Percentiles rank a stretch among this genome's conserved stretches.
These are phyloP conservation scores for Trichoderma pleuroti DNA, from an alignment of 2,329 filamentous ascomycete species.

Conservation along the genomic window DNA sequence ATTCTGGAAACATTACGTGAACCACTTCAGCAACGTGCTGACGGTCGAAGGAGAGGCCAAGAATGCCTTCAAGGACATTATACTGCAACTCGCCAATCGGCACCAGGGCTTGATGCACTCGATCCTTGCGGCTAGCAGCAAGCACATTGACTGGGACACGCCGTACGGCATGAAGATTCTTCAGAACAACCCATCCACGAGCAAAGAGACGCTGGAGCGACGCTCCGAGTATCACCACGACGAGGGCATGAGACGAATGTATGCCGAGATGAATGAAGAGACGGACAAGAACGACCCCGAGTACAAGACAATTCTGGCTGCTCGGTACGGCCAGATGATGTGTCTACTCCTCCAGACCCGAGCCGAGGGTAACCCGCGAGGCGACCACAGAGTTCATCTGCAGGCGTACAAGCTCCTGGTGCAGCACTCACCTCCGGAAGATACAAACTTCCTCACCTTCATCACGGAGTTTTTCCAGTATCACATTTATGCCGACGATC, in stretches of 20 bases:
- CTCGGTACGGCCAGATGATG: constrained; percentile 60
- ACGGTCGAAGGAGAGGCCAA: constrained; percentile 77
- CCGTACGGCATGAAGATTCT: constrained; percentile 55
- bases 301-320: constrained; percentile 47
- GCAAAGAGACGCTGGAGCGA: constrained; percentile 43
- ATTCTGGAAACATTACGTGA: constrained; percentile 80
- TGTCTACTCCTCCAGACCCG: constrained; percentile 58
- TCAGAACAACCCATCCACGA: constrained; percentile 46
- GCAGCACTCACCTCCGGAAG: constrained; percentile 54
- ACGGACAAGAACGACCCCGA: constrained; percentile 43
- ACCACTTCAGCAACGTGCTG: constrained; percentile 72
- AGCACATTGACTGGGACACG: constrained; percentile 63
- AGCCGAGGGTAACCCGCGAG: constrained; percentile 53
- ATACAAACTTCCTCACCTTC: constrained; percentile 62
- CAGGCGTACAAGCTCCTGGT: constrained; percentile 71
- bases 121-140: constrained; percentile 77
- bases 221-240: constrained; percentile 56
- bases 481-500: constrained; percentile 65
- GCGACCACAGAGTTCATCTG: constrained; percentile 77
- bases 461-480: constrained; percentile 82
- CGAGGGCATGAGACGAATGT: constrained; percentile 51
- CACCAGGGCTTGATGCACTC: constrained; percentile 88
- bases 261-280: constrained; percentile 42
- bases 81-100: constrained; percentile 75
- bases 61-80: constrained; percentile 81